Evolutionary conservation across 139 green algal species (phyloP), one percentile per base, ranked within the genome.

Genomic region (Tetratostichococcus sp.): DNA sequence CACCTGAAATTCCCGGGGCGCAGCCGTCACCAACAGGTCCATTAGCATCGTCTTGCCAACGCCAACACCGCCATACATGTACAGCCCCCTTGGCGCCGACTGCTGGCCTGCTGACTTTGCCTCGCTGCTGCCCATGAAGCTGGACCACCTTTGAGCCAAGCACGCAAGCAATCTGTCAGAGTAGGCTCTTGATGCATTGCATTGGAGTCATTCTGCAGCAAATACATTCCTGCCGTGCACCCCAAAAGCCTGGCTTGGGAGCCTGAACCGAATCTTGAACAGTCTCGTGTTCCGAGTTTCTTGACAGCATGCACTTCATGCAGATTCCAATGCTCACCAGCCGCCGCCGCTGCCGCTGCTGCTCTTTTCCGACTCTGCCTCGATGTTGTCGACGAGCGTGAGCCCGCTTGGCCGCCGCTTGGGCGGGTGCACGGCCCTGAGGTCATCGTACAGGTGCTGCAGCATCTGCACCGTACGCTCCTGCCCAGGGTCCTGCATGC

Each of bases 11-110:
- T 93, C 74, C 1, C 70, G 57, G 0, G 90, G 89, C 14, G 88
- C 82, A 0, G 76, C 71, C 0, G 76, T 22, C 0, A 88, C 91
- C 50, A 99, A 93, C 62, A 99, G 30, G 77, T 99, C 96, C 96
- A 99, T 98, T 5, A 98, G 83, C 89, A 99, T 97, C 0, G 95
- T 98, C 88, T 99, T 99, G 58, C 95, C 95, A 25, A 84, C 86
- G 1, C 94, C 94, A 65, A 97, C 93, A 14, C 93, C 93, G 8
- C 94, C 94, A 77, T 92, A 94, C 86, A 97, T 93, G 87, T 98
- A 98, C 69, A 97, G 81, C 1, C 94, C 93, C 26, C 75, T 77
- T 0, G 74, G 28, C 5, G 33, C 31, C 28, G 65, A 23, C 19
- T 39, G n/a, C 35, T 17, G 39, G 11, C 39, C 39, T 11, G 39